Base-by-base conservation (phyloP, 2,329 filamentous ascomycete species). In the Paraphaeosphaeria sporulosa region DNA sequence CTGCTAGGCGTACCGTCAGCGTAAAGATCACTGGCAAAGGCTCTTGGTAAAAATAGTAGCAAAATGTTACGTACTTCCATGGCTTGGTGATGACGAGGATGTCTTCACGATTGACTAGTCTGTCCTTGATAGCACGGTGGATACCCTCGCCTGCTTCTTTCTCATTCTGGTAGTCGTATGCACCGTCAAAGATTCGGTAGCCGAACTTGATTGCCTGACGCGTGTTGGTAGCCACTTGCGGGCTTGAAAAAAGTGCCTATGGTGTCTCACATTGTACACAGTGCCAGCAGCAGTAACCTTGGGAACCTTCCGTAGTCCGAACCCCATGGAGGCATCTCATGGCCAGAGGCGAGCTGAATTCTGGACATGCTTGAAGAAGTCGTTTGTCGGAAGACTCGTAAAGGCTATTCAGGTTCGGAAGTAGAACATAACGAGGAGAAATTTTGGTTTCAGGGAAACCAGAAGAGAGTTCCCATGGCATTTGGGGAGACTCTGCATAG, bases 41-140 rank as follows among this genome's bases (percentile, higher is more conserved):
- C 7, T 19, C 17, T 43, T 10, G 17, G 40, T 21, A 43, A 4
- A 43, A n/a, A 17, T 21, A 27, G 6, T 27, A 6, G 25, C n/a
- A n/a, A n/a, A n/a, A n/a, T 27, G 8, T 44, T 21, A 19, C 47
- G n/a, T 19, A 49, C 27, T 93, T 92, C 92, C 92, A 96, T 60
- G 96, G 89, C 84, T 96, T 96, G 77, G 90, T 92, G 64, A 93
- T 92, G 75, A 96, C 87, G 86, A 96, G 96, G 75, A 96, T 90
- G 17, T 96, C 92, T 79, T 90, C 27, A 13, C 67, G 66, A 58
- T 68, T 68, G n/a, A 70, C 64, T 61, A 89, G 87, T 25, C 61
- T 61, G 19, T 69, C 66, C 2, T 57, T 55, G 50, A 69, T 67
- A 4, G 67, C 64, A n/a, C 62, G 63, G 12, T 36, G 52, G 58